Evolutionary conservation across 331 rosid genomes (phyloP).

Genomic region (Malus hybrid): DNA sequence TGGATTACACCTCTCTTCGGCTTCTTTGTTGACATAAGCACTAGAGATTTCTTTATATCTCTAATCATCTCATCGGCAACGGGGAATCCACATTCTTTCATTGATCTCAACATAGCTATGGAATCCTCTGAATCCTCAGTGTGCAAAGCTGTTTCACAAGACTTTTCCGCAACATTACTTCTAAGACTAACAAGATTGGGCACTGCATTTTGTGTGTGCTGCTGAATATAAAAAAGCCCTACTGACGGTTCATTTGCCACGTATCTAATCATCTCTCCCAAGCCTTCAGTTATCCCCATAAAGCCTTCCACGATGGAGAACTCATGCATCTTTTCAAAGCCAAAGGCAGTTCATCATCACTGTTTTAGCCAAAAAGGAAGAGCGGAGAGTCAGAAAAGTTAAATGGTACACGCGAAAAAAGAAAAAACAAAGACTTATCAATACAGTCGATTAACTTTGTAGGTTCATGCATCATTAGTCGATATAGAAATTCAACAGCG

Average conservation of each 20-base stretch:
- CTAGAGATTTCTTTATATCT: conserved; percentile 70
- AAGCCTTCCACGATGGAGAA: conserved; percentile 87
- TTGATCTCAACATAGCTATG: conserved; percentile 44
- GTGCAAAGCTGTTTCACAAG: conserved; percentile 62
- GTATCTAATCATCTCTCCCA: conserved; percentile 73
- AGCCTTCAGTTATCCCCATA: conserved; percentile 69
- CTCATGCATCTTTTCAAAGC: conserved; percentile 65
- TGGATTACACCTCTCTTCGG: conserved; percentile 61
- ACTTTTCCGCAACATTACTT: conserved; percentile 39
- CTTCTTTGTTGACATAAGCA: conserved; percentile 42
- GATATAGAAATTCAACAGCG: background rate
- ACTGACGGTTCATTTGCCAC: conserved; percentile 89
- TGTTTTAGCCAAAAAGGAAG: conserved; percentile 22
- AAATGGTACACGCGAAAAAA: background rate
- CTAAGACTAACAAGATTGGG: conserved; percentile 50
- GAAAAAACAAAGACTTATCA: too few relatives aligned
- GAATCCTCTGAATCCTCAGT: conserved; percentile 87
- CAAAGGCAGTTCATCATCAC: conserved; percentile 45
- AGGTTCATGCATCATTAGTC: background rate
- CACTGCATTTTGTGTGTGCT: conserved; percentile 74
- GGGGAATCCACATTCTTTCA: conserved; percentile 76
- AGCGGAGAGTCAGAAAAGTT: background rate
- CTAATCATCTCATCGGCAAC: conserved; percentile 70
- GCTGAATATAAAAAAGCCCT: conserved; percentile 86
- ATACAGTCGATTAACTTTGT: background rate